These are phyloP conservation scores for Astrocystis sublimbata DNA, from an alignment of 495 filamentous ascomycete species.

Conservation along the genomic window DNA sequence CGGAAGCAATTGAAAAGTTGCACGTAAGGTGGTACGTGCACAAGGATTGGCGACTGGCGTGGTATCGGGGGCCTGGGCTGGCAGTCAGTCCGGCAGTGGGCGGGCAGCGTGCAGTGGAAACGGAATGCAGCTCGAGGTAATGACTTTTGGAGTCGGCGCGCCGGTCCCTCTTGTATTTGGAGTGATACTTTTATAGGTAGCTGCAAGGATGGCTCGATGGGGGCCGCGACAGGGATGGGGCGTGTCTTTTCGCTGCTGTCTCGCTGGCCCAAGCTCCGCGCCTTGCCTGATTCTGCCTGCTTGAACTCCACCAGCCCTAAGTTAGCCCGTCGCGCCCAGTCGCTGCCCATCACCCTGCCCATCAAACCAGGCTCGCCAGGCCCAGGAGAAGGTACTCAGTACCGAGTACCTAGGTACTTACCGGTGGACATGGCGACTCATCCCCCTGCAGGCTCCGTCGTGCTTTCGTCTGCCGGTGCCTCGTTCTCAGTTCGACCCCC, in stretches of 20 bases:
- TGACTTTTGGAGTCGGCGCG: conserved; percentile 24
- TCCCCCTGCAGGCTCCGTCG: no score
- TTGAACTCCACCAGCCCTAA: no score
- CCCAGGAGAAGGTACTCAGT: neutral
- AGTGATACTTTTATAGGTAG: conserved; percentile 27
- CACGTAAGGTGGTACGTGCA: conserved; percentile 20
- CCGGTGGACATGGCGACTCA: conserved; percentile 1
- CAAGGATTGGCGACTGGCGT: neutral
- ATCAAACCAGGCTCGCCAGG: no score
- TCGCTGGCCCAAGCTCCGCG: conserved; percentile 18
- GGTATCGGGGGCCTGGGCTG: conserved; percentile 1
- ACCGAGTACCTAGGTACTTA: neutral
- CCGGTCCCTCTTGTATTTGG: conserved; percentile 26
- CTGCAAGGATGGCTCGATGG: conserved; percentile 23
- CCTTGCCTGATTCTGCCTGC: conserved; percentile 9
- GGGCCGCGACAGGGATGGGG: conserved; percentile 12
- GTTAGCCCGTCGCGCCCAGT: no score
- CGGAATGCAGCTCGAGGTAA: conserved; percentile 24
- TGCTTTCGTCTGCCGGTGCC: conserved; percentile 4
- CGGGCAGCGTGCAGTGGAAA: conserved; percentile 26
- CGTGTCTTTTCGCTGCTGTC: conserved; percentile 15
- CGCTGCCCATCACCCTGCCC: no score
- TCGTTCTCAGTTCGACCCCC: conserved; percentile 3
- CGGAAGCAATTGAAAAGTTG: no score
- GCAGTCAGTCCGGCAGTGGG: no score